Evolutionary conservation across 2,329 filamentous ascomycete species (phyloP).

Genomic region (Periconia sp.): DNA sequence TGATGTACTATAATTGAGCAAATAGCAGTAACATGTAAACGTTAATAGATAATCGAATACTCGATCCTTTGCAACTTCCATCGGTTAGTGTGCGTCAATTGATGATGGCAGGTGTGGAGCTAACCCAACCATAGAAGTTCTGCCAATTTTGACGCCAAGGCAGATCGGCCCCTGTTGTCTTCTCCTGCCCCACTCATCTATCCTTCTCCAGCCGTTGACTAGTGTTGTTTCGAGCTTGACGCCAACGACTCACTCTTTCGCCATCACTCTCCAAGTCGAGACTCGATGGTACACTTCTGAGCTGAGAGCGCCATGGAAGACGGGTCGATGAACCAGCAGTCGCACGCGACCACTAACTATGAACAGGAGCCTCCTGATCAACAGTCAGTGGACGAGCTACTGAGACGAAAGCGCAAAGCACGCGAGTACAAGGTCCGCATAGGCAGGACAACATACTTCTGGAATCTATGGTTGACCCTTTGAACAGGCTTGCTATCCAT

Average conservation of each 20-base stretch:
- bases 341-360: constrained; percentile 21
- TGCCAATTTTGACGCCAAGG: neutral
- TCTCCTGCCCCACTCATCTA: neutral
- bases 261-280: constrained; percentile 3
- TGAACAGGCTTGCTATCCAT: constrained; percentile 51
- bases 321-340: constrained; percentile 24
- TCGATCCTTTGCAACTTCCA: too few species aligned
- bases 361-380: constrained; percentile 43
- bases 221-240: neutral
- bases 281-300: constrained; percentile 12
- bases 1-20: neutral
- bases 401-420: constrained; percentile 54
- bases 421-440: constrained; percentile 51
- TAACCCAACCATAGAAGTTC: neutral
- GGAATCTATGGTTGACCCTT: constrained; percentile 17
- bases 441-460: neutral
- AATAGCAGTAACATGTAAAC: too few species aligned
- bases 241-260: neutral
- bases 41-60: too few species aligned
- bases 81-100: neutral
- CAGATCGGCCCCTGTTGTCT: neutral
- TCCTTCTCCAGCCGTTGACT: neutral
- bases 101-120: neutral
- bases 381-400: constrained; percentile 52
- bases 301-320: constrained; percentile 31